A percentile compares a stretch with the other conserved stretches of the same genome.
phyloP scores from a whole-genome alignment of 179 eudicot species.

The Silene coronaria region DNA sequence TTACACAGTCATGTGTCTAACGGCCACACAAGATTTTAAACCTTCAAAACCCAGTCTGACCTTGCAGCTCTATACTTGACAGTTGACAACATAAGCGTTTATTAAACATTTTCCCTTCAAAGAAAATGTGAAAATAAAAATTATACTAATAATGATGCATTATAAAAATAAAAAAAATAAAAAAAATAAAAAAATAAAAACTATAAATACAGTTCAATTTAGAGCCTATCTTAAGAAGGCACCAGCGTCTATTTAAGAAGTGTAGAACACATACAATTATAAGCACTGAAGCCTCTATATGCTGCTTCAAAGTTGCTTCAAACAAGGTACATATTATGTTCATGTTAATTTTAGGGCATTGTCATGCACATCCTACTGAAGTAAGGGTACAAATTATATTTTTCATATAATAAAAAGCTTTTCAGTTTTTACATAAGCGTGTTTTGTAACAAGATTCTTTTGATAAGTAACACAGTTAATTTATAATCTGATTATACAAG shows the following conservation, averaged over 20 bases:
- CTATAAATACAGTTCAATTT: background rate
- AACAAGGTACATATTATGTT: background rate
- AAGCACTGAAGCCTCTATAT: background rate
- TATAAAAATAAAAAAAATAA: too few species aligned
- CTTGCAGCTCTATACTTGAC: background rate
- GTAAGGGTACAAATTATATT: background rate
- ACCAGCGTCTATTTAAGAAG: background rate
- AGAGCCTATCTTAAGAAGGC: background rate
- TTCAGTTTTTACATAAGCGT: background rate
- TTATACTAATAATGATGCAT: background rate
- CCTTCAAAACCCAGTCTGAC: background rate
- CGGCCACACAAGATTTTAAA: background rate
- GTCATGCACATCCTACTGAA: background rate
- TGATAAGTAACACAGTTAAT: background rate
- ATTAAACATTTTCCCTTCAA: background rate
- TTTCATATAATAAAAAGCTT: background rate
- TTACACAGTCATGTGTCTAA: background rate
- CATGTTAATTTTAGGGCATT: background rate
- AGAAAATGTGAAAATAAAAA: background rate
- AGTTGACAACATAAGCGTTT: background rate
- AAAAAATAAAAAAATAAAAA: too few species aligned
- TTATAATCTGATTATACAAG: background rate
- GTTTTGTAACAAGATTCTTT: background rate
- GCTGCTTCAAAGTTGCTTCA: slow-evolving; percentile 1
- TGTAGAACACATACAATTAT: background rate